Base-by-base conservation (phyloP, 257 asterid genomes). In the Jaltomata sinuosa region DNA sequence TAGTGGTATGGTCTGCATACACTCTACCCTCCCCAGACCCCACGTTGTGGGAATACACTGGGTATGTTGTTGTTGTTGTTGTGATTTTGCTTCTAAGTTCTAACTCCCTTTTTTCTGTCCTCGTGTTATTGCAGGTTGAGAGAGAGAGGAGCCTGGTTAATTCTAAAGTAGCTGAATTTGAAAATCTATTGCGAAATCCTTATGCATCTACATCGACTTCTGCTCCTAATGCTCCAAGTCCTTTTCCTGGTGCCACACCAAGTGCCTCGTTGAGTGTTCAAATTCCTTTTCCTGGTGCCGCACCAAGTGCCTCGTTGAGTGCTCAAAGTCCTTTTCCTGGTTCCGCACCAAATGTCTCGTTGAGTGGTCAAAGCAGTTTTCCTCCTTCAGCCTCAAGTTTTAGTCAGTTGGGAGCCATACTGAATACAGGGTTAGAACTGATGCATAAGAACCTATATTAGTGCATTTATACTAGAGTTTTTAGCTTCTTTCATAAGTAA, bases 91-190 rank as follows among this genome's bases (percentile, higher is more conserved):
- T 86, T 80, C 80, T 53, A 29, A 45, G 59, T 74, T 74, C 62
- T 78, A 55, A 54, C 86, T 83, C 53, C 82, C 81, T 81, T 34
- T 83, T 81, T 71, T 34, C 82, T 50, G 52, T 88, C 82, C 84
- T 83, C 79, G 52, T 86, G 36, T 79, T 79, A 67, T 74, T 83
- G 85, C 95, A 96, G 99, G 88, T 93, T 85, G 97, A 96, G 31
- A 90, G 94, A 84, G 99, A 94, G 90, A 92, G 98, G 85, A 88
- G 83, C 89, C 80, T 91, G 83, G 80, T 93, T 29, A 91, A 87
- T 84, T 89, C 98, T 84, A 94, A 93, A 90, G 83, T 91, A 84
- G 87, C 54, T 80, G 98, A 96, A 87, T 94, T 93, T 85, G 95
- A 96, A 89, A 90, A 84, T 89, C 90, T 93, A 81, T 27, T 86